These are phyloP conservation scores for Purpureocillium takamizusanense DNA, from an alignment of 2,329 filamentous ascomycete genomes.

Conservation along the genomic window DNA sequence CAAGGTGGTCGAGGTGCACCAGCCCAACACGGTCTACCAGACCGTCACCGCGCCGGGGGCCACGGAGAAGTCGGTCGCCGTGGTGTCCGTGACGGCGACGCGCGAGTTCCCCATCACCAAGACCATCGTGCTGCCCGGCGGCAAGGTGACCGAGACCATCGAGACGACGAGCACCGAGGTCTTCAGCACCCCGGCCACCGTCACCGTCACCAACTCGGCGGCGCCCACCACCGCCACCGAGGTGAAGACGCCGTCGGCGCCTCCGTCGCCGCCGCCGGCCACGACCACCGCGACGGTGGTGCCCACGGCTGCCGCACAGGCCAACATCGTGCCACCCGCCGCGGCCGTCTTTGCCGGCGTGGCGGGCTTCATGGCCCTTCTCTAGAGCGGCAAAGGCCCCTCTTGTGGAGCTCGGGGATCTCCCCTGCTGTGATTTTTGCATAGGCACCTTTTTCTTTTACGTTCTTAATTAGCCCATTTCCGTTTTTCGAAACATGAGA, in stretches of 20 bases:
- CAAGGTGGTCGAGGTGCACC: conserved; percentile 18
- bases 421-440: too few relatives aligned
- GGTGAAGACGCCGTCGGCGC: conserved; percentile 6
- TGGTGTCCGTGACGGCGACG: conserved; percentile 33
- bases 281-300: conserved; percentile 17
- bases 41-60: conserved; percentile 27
- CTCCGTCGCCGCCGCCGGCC: conserved; percentile 12
- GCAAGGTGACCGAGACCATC: conserved; percentile 25
- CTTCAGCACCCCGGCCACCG: conserved; percentile 18
- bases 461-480: too few relatives aligned
- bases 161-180: conserved; percentile 30
- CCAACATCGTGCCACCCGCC: conserved; percentile 22
- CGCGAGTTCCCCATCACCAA: conserved; percentile 35
- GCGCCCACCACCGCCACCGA: conserved; percentile 14
- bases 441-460: too few relatives aligned
- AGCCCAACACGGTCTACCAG: conserved; percentile 20
- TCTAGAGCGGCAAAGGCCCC: conserved; percentile 1
- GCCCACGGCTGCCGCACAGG: conserved; percentile 13
- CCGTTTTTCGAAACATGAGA: too few relatives aligned
- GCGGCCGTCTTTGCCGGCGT: conserved; percentile 18
- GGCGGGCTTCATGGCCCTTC: conserved; percentile 6
- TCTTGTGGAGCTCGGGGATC: too few relatives aligned
- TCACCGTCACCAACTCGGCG: conserved; percentile 13
- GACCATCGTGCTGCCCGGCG: conserved; percentile 26
- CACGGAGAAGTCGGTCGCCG: conserved; percentile 21